Base-by-base conservation (phyloP, 192 early-diverging fungal genomes). In the Coemansia aciculifera region DNA sequence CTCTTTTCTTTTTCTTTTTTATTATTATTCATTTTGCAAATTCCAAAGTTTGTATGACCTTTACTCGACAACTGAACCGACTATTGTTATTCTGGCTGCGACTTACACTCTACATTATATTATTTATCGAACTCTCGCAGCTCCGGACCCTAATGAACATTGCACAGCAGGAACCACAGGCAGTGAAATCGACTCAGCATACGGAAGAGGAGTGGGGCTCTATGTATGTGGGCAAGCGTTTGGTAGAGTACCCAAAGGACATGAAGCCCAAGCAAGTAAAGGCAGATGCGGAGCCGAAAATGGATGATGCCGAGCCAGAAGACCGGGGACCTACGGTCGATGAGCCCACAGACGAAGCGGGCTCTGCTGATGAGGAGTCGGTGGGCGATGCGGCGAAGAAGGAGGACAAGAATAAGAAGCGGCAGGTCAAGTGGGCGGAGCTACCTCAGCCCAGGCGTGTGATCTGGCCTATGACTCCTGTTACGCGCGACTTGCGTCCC, bases 401-500 rank as follows among this genome's bases (percentile, higher is more conserved):
- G 9, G 40, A 43, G 27, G 38, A 51, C 5, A 49, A 48, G 61
- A 19, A 48, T 4, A 51, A 69, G 60, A 36, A 69, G 15, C 46
- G 42, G 59, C 23, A 36, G 49, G 37, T 81, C 40, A 44, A 63
- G n/a, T 48, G 64, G 32, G 75, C 73, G 31, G 38, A 49, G 29
- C 74, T 81, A 4, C 79, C 79, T 7, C 40, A 57, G 27, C 60
- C 64, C 1, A 43, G 72, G 67, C 79, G 79, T 7, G 44, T 68
- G 2, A 73, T 81, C 36, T 61, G 62, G 64, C 73, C 74, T 1
- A 64, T 64, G 0, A 67, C 52, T 6, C 73, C 66, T 6, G 63
- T 81, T 52, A 81, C 79, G 5, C 63, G 73, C 57, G 78, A 81
- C 61, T 43, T 75, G 61, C 52, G 70, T 1, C 67, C 67, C 5